phyloP scores from a whole-genome alignment of 1,284 basidiomycete species.

The Ustilago bromivora region DNA sequence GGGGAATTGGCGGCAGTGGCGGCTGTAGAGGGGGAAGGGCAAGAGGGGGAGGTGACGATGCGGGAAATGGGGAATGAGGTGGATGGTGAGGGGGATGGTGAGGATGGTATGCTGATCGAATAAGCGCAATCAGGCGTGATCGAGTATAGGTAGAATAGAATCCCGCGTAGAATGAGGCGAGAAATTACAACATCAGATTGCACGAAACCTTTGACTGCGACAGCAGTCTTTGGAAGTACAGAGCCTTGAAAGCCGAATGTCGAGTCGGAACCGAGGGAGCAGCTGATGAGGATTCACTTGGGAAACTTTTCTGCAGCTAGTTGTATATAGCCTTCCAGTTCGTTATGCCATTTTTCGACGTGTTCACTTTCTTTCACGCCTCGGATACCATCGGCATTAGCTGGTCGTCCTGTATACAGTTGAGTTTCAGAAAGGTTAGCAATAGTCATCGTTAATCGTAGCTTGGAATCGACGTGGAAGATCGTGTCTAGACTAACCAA shows the following conservation, averaged over 20 bases:
- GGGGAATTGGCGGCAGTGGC: conserved; percentile 32
- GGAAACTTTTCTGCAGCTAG: not conserved
- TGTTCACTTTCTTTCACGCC: rapidly evolving
- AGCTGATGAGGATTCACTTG: not conserved
- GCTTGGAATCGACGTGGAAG: not conserved
- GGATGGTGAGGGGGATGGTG: not conserved
- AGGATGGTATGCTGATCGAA: conserved; percentile 32
- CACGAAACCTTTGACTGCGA: not conserved
- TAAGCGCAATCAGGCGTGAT: not conserved
- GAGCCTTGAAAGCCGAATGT: too few relatives aligned
- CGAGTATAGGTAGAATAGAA: too few relatives aligned
- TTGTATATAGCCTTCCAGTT: not conserved
- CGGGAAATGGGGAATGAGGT: not conserved
- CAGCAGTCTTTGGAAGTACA: too few relatives aligned
- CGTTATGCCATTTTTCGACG: not conserved
- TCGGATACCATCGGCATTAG: not conserved
- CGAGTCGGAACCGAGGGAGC: too few relatives aligned
- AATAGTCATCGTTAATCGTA: too few relatives aligned
- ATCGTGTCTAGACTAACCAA: not conserved
- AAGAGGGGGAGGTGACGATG: not conserved
- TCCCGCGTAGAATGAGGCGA: too few relatives aligned
- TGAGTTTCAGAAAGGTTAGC: too few relatives aligned
- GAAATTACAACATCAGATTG: not conserved
- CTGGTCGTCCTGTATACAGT: not conserved
- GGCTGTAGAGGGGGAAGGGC: conserved; percentile 1